A percentile compares a stretch with the other conserved stretches of the same genome.
phyloP scores from a whole-genome alignment of 1,139 yeast genomes.

The Candida glucosophila region DNA sequence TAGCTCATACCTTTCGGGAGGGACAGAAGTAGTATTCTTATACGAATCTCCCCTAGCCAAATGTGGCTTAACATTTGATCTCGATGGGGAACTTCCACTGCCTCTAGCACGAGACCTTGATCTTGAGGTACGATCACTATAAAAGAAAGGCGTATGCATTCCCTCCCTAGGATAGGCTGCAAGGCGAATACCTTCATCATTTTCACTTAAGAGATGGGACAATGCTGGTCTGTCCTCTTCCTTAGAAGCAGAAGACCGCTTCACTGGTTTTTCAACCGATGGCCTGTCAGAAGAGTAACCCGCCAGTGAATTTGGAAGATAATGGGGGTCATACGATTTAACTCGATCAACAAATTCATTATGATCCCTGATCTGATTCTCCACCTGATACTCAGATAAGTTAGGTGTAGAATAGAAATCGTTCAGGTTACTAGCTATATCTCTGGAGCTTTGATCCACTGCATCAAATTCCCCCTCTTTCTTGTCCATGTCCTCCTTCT shows the following conservation, averaged over 20 bases:
- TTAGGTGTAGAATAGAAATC: conserved; percentile 44
- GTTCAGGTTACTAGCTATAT: no score
- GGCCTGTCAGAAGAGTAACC: conserved; percentile 2
- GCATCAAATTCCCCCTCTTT: conserved; percentile 5
- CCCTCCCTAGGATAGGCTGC: conserved; percentile 8
- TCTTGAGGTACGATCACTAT: conserved; percentile 21
- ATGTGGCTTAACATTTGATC: conserved; percentile 38
- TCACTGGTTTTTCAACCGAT: conserved; percentile 1
- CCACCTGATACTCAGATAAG: conserved; percentile 39
- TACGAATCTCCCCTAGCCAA: conserved; percentile 63
- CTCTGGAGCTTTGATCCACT: conserved; percentile 17
- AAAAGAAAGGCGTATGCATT: conserved; percentile 39
- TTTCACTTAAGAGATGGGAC: not conserved
- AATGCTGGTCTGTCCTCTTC: conserved; percentile 1
- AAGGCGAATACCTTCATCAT: conserved; percentile 1
- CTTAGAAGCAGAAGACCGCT: not conserved
- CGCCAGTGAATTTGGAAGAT: conserved; percentile 17
- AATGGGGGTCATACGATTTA: conserved; percentile 31
- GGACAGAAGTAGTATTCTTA: conserved; percentile 36
- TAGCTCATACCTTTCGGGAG: conserved; percentile 35
- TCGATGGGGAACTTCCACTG: conserved; percentile 16
- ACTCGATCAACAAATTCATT: conserved; percentile 26
- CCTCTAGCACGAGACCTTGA: conserved; percentile 18
- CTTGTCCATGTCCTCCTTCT: not conserved
- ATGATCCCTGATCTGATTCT: conserved; percentile 31